These are phyloP conservation scores for Candida sp. DNA, from an alignment of 1,139 yeast genomes.

Conservation along the genomic window DNA sequence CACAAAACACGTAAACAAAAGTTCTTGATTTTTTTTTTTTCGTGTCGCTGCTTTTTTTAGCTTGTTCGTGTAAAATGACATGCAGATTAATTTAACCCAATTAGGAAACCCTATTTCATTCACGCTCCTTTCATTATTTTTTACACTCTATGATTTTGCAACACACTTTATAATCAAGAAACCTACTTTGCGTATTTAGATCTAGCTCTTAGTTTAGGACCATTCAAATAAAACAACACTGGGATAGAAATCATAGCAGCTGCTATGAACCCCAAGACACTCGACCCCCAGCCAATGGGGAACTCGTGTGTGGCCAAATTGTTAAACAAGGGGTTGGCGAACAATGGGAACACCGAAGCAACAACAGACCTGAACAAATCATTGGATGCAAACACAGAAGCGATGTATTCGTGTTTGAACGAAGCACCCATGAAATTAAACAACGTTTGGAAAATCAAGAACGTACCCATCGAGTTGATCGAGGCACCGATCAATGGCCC, in stretches of 20 bases:
- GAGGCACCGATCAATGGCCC: conserved; percentile 34
- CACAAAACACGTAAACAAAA: conserved; percentile 5
- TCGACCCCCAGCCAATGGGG: conserved; percentile 70
- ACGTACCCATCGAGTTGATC: conserved; percentile 30
- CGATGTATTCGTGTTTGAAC: conserved; percentile 39
- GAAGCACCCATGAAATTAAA: conserved; percentile 65
- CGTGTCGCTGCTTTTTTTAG: conserved; percentile 3
- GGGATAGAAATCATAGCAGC: conserved; percentile 70
- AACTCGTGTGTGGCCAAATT: conserved; percentile 31
- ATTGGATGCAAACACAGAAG: conserved; percentile 37
- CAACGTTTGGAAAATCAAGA: conserved; percentile 33
- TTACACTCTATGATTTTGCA: background rate
- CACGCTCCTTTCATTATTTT: background rate
- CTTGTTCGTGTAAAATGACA: background rate
- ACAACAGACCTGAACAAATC: conserved; percentile 28
- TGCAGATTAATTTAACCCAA: conserved; percentile 4
- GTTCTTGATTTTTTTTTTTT: background rate
- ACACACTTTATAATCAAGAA: background rate
- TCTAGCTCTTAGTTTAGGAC: conserved; percentile 39
- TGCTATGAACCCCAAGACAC: conserved; percentile 58
- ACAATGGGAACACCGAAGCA: conserved; percentile 36
- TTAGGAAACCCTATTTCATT: background rate
- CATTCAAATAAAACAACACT: conserved; percentile 39
- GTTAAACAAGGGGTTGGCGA: conserved; percentile 49
- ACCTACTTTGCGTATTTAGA: conserved; percentile 46